phyloP scores from a whole-genome alignment of 768 basidiomycete genomes.

The Mycena metata region DNA sequence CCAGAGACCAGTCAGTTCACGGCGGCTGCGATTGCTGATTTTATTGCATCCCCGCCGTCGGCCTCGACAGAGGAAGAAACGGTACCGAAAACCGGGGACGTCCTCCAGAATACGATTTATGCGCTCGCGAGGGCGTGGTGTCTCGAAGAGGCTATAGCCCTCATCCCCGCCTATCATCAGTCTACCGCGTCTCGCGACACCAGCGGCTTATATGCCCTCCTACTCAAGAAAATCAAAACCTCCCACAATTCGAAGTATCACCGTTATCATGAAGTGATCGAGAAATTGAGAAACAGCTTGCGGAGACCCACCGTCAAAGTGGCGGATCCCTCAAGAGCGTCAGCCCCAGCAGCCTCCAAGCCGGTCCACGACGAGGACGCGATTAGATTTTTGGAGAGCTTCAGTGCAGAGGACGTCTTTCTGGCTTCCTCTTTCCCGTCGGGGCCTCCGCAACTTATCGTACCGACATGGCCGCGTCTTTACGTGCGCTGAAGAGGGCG shows the following conservation, averaged over 20 bases:
- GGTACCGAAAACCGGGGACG: not conserved
- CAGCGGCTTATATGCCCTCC: slow-evolving; percentile 6
- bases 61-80: not conserved
- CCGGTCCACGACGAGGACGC: not conserved
- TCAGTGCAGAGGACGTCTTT: slow-evolving; percentile 30
- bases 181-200: not conserved
- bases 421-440: slow-evolving; percentile 23
- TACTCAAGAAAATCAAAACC: slow-evolving; percentile 22
- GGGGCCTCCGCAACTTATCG: slow-evolving; percentile 28
- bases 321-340: too few species aligned
- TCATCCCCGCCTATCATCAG: slow-evolving; percentile 17
- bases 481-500: slow-evolving; percentile 43
- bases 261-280: not conserved
- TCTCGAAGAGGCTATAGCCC: slow-evolving; percentile 28
- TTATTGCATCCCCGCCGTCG: not conserved
- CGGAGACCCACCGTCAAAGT: too few species aligned
- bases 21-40: not conserved
- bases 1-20: not conserved
- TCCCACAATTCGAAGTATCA: slow-evolving; percentile 23
- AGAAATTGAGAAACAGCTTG: slow-evolving; percentile 1
- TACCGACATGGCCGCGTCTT: slow-evolving; percentile 36
- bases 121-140: slow-evolving; percentile 33
- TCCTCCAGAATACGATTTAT: slow-evolving; percentile 1
- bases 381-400: not conserved
- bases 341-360: too few species aligned